Percentiles rank a stretch among this genome's conserved stretches.
These are phyloP conservation scores for Clitopilus passeckerianus DNA, from an alignment of 768 basidiomycete genomes.

Conservation along the genomic window DNA sequence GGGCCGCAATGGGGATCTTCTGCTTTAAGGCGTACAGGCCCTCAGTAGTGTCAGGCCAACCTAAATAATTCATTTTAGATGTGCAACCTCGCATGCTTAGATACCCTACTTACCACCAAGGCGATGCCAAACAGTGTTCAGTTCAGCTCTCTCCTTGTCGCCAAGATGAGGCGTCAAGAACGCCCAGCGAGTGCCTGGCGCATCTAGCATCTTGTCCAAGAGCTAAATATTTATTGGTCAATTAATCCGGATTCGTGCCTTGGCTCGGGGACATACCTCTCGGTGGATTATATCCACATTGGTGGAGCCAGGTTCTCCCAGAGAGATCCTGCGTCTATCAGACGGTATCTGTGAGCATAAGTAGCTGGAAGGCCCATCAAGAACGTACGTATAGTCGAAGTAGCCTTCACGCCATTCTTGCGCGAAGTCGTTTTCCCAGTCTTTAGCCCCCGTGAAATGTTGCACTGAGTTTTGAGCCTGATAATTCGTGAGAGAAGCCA, in stretches of 20 bases:
- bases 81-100: background rate
- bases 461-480: background rate
- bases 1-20: conserved; percentile 39
- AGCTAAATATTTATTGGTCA: conserved; percentile 29
- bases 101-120: conserved; percentile 35
- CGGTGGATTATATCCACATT: conserved; percentile 56
- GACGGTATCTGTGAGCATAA: background rate
- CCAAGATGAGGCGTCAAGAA: conserved; percentile 33
- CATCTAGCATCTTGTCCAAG: conserved; percentile 48
- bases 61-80: conserved; percentile 22
- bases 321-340: conserved; percentile 35
- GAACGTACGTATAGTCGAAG: conserved; percentile 32
- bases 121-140: conserved; percentile 58
- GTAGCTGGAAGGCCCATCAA: background rate
- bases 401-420: conserved; percentile 56
- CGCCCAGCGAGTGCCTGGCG: conserved; percentile 31
- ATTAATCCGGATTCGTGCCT: background rate
- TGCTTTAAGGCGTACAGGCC: conserved; percentile 50
- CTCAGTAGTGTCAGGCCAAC: conserved; percentile 50
- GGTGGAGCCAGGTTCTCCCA: conserved; percentile 38
- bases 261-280: conserved; percentile 26
- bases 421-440: conserved; percentile 44
- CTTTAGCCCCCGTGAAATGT: conserved; percentile 12
- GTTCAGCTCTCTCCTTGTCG: conserved; percentile 27
- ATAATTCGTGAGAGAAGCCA: background rate